Percentiles rank a stretch among this genome's conserved stretches.
phyloP scores from a whole-genome alignment of 805 yeast species.

The Wickerhamiella cacticola region DNA sequence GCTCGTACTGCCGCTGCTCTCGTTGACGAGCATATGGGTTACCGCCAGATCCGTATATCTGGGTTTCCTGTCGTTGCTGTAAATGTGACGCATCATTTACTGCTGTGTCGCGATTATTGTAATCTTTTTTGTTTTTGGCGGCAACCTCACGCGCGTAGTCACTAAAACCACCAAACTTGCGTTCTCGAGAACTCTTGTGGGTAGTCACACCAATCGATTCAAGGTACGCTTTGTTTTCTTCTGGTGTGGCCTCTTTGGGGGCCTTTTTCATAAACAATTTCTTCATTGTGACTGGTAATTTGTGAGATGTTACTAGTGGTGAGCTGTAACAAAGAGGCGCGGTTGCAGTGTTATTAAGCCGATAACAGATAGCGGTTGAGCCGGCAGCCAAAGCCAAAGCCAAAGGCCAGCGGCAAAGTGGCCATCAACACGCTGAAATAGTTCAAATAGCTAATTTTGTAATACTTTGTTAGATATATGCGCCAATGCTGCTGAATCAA shows the following conservation, averaged over 20 bases:
- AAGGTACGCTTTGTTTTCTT: constrained; percentile 32
- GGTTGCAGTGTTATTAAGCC: no score
- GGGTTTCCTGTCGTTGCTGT: constrained; percentile 19
- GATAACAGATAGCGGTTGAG: no score
- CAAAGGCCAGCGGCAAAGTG: not conserved
- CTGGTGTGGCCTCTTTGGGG: constrained; percentile 10
- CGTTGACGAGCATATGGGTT: constrained; percentile 19
- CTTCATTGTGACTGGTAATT: constrained; percentile 11
- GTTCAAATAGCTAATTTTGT: no score
- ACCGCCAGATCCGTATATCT: constrained; percentile 20
- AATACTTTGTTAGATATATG: no score
- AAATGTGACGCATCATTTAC: constrained; percentile 16
- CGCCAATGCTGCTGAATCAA: no score
- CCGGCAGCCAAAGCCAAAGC: no score
- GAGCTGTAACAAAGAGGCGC: not conserved
- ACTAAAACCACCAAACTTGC: constrained; percentile 41
- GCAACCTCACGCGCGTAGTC: constrained; percentile 38
- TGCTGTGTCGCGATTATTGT: constrained; percentile 16
- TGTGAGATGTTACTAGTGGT: no score
- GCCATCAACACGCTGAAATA: no score
- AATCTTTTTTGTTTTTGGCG: constrained; percentile 16
- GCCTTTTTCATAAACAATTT: constrained; percentile 14
- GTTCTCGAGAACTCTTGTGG: constrained; percentile 31
- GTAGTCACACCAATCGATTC: constrained; percentile 35
- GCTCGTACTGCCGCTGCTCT: constrained; percentile 1